A percentile compares a stretch with the other conserved stretches of the same genome.
These are phyloP conservation scores for Spongiforma sp. DNA, from an alignment of 1,284 basidiomycete genomes.

Conservation along the genomic window DNA sequence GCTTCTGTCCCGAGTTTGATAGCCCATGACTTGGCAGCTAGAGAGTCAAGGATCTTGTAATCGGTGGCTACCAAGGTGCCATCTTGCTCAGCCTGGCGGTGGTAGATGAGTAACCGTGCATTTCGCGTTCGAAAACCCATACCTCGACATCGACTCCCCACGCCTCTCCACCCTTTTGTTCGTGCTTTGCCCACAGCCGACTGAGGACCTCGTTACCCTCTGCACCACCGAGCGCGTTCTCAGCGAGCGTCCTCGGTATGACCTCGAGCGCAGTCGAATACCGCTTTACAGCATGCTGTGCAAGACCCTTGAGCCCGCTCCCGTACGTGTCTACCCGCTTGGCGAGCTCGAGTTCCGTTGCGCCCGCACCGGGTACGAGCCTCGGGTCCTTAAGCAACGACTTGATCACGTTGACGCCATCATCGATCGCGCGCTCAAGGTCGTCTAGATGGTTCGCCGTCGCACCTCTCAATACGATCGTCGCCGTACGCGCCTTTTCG, in stretches of 20 bases:
- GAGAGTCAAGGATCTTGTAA: slow-evolving; percentile 79
- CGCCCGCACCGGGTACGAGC: slow-evolving; percentile 94
- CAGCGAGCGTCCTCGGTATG: slow-evolving; percentile 91
- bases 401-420: slow-evolving; percentile 98
- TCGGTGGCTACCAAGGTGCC: slow-evolving; percentile 71
- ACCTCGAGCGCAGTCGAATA: slow-evolving; percentile 94
- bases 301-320: slow-evolving; percentile 87
- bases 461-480: slow-evolving; percentile 96
- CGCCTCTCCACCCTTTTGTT: slow-evolving; percentile 66
- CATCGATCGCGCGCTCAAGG: slow-evolving; percentile 94
- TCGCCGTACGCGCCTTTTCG: slow-evolving; percentile 85
- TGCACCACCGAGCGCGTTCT: slow-evolving; percentile 91
- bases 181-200: slow-evolving; percentile 89
- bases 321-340: slow-evolving; percentile 87
- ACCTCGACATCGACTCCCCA: slow-evolving; percentile 97
- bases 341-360: slow-evolving; percentile 92
- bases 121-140: slow-evolving; percentile 17
- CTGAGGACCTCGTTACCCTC: slow-evolving; percentile 94
- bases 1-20: slow-evolving; percentile 91
- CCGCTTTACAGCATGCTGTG: slow-evolving; percentile 93
- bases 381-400: slow-evolving; percentile 89
- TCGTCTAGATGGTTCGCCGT: slow-evolving; percentile 96
- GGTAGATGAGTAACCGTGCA: slow-evolving; percentile 1
- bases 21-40: slow-evolving; percentile 91
- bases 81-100: slow-evolving; percentile 70